Base-by-base conservation (phyloP, 495 filamentous ascomycete genomes). In the Symbiotaphrina buchneri region DNA sequence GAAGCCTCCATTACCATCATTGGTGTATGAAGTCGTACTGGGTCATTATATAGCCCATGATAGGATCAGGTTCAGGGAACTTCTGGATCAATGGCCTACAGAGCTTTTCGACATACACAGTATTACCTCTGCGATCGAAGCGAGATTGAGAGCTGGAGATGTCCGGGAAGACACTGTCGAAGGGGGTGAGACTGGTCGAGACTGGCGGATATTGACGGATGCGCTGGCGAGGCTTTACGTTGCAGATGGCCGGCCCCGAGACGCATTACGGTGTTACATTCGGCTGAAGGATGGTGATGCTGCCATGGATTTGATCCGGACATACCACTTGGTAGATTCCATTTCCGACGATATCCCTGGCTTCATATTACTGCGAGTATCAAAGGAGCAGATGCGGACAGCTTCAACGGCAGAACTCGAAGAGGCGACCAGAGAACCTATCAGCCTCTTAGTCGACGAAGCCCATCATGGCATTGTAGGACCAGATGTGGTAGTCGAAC, bases 251-350 rank as follows among this genome's bases (percentile, higher is more conserved):
- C 74, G 78, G 27, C 71, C 75, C 31, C 60, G 70, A 35, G 81
- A 92, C 45, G 87, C 87, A 1, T 53, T 97, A 21, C 69, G 61
- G 37, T 87, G 75, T 50, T 93, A 85, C 47, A 87, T 95, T 42
- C 71, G 63, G 22, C 60, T 93, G 7, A 82, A 92, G 44, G 79
- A 95, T 57, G 87, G 78, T 1, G 83, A 94, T 37, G 70, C 73
- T 10, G 76, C 80, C 0, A 84, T 97, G 69, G 52, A 58, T 14
- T 52, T 97, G 33, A 85, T 95, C 38, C 63, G 65, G 33, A 74
- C 87, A 16, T 75, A 74, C 41, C 78, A 82, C 39, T 56, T 97
- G 16, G 67, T 92, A 4, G 81, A 85, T 33, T 71, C 80, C 4
- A 65, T 95, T 10, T 65, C 71, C 3, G 80, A 92, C 41, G 78